Base-by-base conservation (phyloP, 495 filamentous ascomycete species). In the Penicillium angulare region DNA sequence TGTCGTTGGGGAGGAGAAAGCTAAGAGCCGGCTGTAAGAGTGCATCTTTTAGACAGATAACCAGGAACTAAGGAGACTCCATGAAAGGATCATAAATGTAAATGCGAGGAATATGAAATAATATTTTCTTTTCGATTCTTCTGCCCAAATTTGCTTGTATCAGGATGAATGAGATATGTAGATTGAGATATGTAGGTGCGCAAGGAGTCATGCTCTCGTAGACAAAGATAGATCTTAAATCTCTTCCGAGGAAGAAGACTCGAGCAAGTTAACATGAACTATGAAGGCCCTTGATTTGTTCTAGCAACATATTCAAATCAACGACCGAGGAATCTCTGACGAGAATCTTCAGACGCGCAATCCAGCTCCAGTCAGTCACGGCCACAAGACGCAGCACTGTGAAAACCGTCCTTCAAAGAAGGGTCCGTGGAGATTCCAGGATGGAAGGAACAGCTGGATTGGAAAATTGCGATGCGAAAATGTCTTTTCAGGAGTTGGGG, bases 1-100 rank as follows among this genome's bases (percentile, higher is more conserved):
- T 68, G 78, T 97, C 21, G 82, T 86, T n/a, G 86, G 91, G 50
- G 77, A 82, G 23, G 66, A 68, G 48, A 55, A 59, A 38, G 73
- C 76, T 4, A 75, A 72, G 63, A 86, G 73, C 45, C 79, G 75
- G 13, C 18, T 46, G 29, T 46, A 33, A 31, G 15, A 12, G 15
- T 17, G 7, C 7, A 7, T 20, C 13, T 31, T 31, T 2, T 31
- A 12, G 27, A 2, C 8, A 31, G 27, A 27, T 5, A 27, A 27
- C 26, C 27, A 31, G n/a, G n/a, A n/a, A n/a, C n/a, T n/a, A n/a
- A n/a, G n/a, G n/a, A n/a, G n/a, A n/a, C n/a, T n/a, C n/a, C n/a
- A n/a, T n/a, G n/a, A n/a, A n/a, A n/a, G n/a, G n/a, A n/a, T n/a
- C n/a, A n/a, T n/a, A n/a, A 33, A 7, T 43, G 24, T 32, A 49